A percentile compares a stretch with the other conserved stretches of the same genome.
Evolutionary conservation across 179 eudicot species (phyloP).

Genomic region (Dionaea muscipula): DNA sequence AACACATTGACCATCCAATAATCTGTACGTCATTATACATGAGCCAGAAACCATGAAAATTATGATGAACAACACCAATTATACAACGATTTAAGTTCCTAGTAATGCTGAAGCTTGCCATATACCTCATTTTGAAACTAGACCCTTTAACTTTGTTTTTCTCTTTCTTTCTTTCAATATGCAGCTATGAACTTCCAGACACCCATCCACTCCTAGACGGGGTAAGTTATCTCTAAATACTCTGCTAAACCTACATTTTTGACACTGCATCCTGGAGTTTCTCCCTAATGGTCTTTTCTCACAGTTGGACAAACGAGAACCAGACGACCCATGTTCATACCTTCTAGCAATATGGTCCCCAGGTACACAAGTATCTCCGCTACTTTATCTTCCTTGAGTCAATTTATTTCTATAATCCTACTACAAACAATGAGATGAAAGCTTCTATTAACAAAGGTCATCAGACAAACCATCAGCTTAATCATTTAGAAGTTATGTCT

Average conservation of each 20-base stretch:
- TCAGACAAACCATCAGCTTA: neutral
- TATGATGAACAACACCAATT: too few species aligned
- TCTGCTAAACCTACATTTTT: too few species aligned
- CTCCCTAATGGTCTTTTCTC: neutral
- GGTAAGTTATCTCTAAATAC: conserved; percentile 24
- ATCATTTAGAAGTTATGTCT: neutral
- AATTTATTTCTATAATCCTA: neutral
- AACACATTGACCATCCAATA: too few species aligned
- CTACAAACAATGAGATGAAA: too few species aligned
- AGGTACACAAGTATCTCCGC: conserved; percentile 21
- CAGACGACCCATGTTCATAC: conserved; percentile 55
- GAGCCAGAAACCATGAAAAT: too few species aligned
- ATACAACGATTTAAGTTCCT: too few species aligned
- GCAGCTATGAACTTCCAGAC: conserved; percentile 72
- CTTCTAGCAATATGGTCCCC: conserved; percentile 65
- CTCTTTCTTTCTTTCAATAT: conserved; percentile 1
- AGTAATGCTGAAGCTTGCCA: too few species aligned
- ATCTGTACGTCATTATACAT: too few species aligned
- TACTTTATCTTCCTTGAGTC: neutral
- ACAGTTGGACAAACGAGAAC: conserved; percentile 44
- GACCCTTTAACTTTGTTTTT: too few species aligned
- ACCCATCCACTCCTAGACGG: conserved; percentile 44
- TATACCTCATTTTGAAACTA: too few species aligned
- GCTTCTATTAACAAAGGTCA: neutral
- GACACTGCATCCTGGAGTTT: neutral